These are phyloP conservation scores for Chionographis japonica DNA, from an alignment of 106 monocot species.

Conservation along the genomic window DNA sequence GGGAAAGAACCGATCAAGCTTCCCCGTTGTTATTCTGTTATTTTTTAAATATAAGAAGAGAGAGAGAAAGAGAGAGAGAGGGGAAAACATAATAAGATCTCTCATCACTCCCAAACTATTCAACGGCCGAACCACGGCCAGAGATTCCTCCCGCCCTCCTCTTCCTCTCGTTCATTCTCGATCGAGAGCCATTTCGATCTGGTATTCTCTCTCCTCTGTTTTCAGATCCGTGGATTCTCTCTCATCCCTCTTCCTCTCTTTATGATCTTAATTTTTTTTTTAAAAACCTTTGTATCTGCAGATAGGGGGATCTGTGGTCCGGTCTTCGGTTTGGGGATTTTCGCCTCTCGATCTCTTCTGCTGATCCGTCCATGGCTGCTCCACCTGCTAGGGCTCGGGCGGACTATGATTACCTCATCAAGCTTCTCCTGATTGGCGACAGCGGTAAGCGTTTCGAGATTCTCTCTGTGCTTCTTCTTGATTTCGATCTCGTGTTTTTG, in stretches of 20 bases:
- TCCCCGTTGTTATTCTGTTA: no score
- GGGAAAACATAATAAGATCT: background rate
- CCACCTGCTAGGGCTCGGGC: constrained; percentile 45
- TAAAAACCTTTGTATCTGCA: no score
- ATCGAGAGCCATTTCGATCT: background rate
- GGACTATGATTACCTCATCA: constrained; percentile 57
- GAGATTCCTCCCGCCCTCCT: background rate
- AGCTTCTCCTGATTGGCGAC: constrained; percentile 54
- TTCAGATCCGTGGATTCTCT: background rate
- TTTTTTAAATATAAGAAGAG: background rate
- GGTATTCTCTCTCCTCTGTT: background rate
- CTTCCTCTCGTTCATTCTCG: no score
- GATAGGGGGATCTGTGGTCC: no score
- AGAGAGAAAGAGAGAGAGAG: background rate
- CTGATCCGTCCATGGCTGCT: constrained; percentile 33
- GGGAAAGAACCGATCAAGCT: no score
- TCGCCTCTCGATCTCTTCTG: background rate
- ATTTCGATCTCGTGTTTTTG: background rate
- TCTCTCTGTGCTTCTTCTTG: background rate
- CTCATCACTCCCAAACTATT: background rate
- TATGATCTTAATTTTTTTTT: no score
- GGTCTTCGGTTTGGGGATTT: no score
- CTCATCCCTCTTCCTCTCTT: no score
- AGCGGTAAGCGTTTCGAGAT: constrained; percentile 37
- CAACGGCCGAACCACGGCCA: background rate